Conservation (phyloP, 2,329 filamentous ascomycete genomes). For the Phaeosphaeriaceae sp. region DNA sequence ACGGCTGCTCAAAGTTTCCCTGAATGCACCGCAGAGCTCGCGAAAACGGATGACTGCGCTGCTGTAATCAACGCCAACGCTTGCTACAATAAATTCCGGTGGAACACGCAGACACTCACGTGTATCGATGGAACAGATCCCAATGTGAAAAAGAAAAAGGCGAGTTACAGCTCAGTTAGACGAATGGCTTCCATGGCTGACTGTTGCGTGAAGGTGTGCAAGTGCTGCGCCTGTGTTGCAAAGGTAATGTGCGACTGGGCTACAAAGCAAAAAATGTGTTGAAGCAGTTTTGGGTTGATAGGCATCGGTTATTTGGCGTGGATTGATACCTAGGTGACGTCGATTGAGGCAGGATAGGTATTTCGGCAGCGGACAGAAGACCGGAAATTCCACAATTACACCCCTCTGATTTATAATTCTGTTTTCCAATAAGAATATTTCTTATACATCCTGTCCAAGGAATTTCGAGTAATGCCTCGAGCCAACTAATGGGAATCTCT, state of each 20-base stretch:
- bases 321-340: no score
- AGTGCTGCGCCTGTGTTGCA: constrained; percentile 41
- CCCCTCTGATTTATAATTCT: no score
- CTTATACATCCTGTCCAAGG: no score
- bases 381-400: no score
- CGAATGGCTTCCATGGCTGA: neutral
- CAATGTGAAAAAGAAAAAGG: constrained; percentile 30
- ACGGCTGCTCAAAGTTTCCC: constrained; percentile 22
- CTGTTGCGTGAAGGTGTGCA: constrained; percentile 27
- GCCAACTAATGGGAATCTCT: no score
- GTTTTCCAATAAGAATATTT: no score
- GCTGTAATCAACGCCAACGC: constrained; percentile 42
- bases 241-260: constrained; percentile 38
- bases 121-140: constrained; percentile 37
- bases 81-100: constrained; percentile 40
- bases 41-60: constrained; percentile 35
- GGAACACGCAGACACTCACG: constrained; percentile 27
- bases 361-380: no score
- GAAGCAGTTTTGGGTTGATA: neutral
- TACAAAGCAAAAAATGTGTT: constrained; percentile 29
- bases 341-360: no score
- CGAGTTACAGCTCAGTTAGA: constrained; percentile 2
- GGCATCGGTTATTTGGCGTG: no score
- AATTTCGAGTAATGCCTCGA: no score
- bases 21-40: constrained; percentile 33